Evolutionary conservation across 768 basidiomycete species (phyloP).

Genomic region (Mycena leptocephala): DNA sequence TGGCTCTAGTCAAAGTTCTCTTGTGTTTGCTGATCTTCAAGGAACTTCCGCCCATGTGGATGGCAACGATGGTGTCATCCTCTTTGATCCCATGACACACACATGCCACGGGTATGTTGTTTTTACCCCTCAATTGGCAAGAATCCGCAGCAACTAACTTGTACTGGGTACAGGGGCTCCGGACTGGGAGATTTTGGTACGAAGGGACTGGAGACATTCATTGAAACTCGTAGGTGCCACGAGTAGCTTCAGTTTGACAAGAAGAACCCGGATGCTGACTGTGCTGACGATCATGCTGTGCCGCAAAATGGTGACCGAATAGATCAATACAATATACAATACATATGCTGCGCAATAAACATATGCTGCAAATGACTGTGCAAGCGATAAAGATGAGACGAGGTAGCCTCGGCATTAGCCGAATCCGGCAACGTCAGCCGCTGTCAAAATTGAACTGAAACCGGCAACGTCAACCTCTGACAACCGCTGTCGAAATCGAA

Average conservation of each 20-base stretch:
- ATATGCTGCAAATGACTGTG: not conserved
- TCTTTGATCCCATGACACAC: slow-evolving; percentile 26
- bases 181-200: not conserved
- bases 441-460: not conserved
- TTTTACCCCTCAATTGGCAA: not conserved
- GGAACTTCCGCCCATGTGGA: slow-evolving; percentile 6
- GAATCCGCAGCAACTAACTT: not conserved
- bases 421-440: not conserved
- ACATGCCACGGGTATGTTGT: slow-evolving; percentile 1
- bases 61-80: slow-evolving; percentile 14
- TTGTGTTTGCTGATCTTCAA: slow-evolving; percentile 27
- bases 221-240: not conserved
- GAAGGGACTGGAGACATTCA: not conserved
- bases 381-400: not conserved
- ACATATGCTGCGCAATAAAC: too few relatives aligned
- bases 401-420: not conserved
- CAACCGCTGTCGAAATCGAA: too few relatives aligned
- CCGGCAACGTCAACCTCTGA: too few relatives aligned
- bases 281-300: not conserved
- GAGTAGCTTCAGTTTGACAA: not conserved
- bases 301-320: not conserved
- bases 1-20: not conserved
- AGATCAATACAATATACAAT: not conserved
- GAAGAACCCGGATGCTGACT: not conserved
- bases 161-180: not conserved